Conservation (phyloP, 2,329 filamentous ascomycete genomes). For the Aspergillus novoparasiticus region DNA sequence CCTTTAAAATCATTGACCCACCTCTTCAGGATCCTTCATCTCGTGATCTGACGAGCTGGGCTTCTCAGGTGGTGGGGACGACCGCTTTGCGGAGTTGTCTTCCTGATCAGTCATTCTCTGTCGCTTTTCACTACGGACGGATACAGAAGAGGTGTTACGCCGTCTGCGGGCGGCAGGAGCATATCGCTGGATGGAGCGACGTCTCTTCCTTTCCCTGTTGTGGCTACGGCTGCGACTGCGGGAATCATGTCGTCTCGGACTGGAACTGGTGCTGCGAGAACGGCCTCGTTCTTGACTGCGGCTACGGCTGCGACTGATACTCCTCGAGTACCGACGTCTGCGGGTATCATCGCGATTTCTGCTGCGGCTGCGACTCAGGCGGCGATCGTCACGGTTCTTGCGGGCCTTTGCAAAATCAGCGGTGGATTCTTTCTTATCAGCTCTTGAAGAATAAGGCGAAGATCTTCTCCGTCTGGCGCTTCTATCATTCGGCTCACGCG, state of each 20-base stretch:
- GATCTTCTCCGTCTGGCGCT: slow-evolving; percentile 46
- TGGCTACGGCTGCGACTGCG: slow-evolving; percentile 35
- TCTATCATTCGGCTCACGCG: slow-evolving; percentile 28
- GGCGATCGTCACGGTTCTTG: slow-evolving; percentile 44
- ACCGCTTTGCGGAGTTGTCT: slow-evolving; percentile 28
- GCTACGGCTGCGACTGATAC: slow-evolving; percentile 33
- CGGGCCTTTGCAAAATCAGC: slow-evolving; percentile 55
- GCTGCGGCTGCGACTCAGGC: slow-evolving; percentile 45
- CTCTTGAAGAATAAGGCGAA: slow-evolving; percentile 46
- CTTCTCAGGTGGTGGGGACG: slow-evolving; percentile 22
- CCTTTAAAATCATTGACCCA: slow-evolving; percentile 32
- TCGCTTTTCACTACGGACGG: slow-evolving; percentile 45
- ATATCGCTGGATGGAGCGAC: slow-evolving; percentile 50
- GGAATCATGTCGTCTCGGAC: slow-evolving; percentile 34
- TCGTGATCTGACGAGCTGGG: slow-evolving; percentile 21
- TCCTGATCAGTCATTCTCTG: slow-evolving; percentile 44
- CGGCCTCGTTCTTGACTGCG: slow-evolving; percentile 34
- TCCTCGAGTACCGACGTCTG: slow-evolving; percentile 29
- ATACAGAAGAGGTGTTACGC: slow-evolving; percentile 47
- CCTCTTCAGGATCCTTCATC: slow-evolving; percentile 32
- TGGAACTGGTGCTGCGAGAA: slow-evolving; percentile 45
- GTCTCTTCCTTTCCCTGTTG: slow-evolving; percentile 42
- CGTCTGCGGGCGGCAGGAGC: slow-evolving; percentile 44
- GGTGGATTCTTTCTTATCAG: slow-evolving; percentile 45
- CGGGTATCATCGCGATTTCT: slow-evolving; percentile 35